A percentile compares a stretch with the other conserved stretches of the same genome.
Evolutionary conservation across 768 basidiomycete species (phyloP).

Genomic region (Boletus barrowsii): DNA sequence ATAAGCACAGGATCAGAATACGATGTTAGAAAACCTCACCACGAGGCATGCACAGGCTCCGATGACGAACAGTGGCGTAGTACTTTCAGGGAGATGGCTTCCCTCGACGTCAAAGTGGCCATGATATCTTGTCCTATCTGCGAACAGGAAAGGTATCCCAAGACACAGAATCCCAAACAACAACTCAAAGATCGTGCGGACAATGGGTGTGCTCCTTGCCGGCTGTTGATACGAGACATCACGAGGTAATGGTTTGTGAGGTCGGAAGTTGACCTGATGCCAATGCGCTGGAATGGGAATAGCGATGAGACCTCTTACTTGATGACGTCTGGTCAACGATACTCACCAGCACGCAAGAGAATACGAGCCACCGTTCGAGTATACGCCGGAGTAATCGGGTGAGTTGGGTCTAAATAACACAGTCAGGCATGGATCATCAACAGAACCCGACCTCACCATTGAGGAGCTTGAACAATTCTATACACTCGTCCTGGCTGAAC

Average conservation of each 20-base stretch:
- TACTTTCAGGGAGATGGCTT: conserved; percentile 43
- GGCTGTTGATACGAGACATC: conserved; percentile 39
- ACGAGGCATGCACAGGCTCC: conserved; percentile 65
- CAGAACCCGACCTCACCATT: conserved; percentile 22
- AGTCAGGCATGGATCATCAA: not conserved
- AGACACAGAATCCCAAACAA: conserved; percentile 64
- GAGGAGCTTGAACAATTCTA: conserved; percentile 65
- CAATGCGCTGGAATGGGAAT: conserved; percentile 47
- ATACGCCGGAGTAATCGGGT: conserved; percentile 39
- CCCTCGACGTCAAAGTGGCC: conserved; percentile 57
- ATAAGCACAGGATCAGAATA: conserved; percentile 1
- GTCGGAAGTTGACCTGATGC: conserved; percentile 69
- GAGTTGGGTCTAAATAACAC: conserved; percentile 15
- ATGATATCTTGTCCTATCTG: conserved; percentile 45
- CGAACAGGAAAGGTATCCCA: conserved; percentile 77
- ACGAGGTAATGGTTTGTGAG: conserved; percentile 60
- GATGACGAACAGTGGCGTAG: conserved; percentile 58
- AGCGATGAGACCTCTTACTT: conserved; percentile 1
- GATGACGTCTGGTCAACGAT: not conserved
- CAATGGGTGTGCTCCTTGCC: conserved; percentile 36
- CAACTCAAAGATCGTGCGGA: conserved; percentile 54
- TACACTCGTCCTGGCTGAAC: conserved; percentile 74
- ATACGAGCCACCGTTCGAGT: conserved; percentile 69
- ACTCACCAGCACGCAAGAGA: conserved; percentile 63
- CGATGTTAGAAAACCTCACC: conserved; percentile 39